phyloP scores from a whole-genome alignment of 305 asterid species.

The Fraxinus sp. region DNA sequence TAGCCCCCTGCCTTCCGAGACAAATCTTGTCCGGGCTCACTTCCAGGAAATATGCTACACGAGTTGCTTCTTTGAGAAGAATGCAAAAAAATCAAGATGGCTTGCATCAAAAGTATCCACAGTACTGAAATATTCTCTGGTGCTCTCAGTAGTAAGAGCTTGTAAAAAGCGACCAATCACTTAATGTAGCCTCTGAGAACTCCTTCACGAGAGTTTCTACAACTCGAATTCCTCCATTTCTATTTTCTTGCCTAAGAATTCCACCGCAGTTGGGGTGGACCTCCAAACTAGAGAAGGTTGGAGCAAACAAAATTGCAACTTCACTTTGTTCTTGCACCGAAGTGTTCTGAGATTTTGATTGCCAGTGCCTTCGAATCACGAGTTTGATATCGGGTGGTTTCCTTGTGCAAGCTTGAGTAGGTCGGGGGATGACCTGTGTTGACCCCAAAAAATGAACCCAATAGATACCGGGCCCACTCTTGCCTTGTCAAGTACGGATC shows the following conservation, averaged over 20 bases:
- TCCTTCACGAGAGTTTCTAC: slow-evolving; percentile 32
- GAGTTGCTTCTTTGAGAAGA: slow-evolving; percentile 40
- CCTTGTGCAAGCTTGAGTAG: slow-evolving; percentile 3
- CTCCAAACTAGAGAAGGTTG: slow-evolving; percentile 27
- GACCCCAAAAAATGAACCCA: no score
- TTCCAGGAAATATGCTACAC: slow-evolving; percentile 45
- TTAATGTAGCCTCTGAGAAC: slow-evolving; percentile 56
- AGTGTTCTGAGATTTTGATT: slow-evolving; percentile 36
- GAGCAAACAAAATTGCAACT: slow-evolving; percentile 10
- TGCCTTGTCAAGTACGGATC: no score
- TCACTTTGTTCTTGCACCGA: slow-evolving; percentile 35
- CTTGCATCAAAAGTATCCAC: slow-evolving; percentile 47
- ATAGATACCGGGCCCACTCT: no score
- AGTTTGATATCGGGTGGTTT: slow-evolving; percentile 36
- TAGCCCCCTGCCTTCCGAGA: slow-evolving; percentile 36
- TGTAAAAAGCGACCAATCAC: slow-evolving; percentile 70
- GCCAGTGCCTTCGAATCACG: slow-evolving; percentile 22
- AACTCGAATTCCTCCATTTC: slow-evolving; percentile 26
- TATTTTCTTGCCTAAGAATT: slow-evolving; percentile 31
- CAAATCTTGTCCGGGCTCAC: slow-evolving; percentile 48
- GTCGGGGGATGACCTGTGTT: no score
- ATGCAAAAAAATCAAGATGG: slow-evolving; percentile 42
- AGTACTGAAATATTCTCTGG: slow-evolving; percentile 75
- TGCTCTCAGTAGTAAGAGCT: slow-evolving; percentile 84
- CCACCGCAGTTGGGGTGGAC: slow-evolving; percentile 26